phyloP scores from a whole-genome alignment of 352 stramenopile genomes.

The Elongisporangium prolatum region DNA sequence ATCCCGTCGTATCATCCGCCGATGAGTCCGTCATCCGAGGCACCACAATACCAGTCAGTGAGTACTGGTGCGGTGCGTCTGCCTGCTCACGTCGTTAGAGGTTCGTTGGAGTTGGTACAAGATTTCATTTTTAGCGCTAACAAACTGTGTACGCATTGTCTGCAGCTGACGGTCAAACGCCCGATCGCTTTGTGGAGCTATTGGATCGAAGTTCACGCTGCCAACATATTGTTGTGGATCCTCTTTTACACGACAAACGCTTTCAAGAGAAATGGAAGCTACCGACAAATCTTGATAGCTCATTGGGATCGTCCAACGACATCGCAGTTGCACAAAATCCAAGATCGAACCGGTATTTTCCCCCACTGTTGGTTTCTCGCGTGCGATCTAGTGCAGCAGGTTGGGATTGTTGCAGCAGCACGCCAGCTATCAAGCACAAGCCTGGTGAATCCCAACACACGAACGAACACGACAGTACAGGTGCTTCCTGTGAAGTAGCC shows the following conservation, averaged over 20 bases:
- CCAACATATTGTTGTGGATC: slow-evolving; percentile 51
- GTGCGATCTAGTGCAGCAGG: slow-evolving; percentile 16
- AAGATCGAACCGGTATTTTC: slow-evolving; percentile 44
- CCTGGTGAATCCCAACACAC: too few species aligned
- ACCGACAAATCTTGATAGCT: slow-evolving; percentile 4
- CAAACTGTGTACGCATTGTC: neutral
- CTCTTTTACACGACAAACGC: slow-evolving; percentile 39
- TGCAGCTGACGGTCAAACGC: slow-evolving; percentile 13
- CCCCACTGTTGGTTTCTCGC: slow-evolving; percentile 43
- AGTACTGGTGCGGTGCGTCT: neutral
- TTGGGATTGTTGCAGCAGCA: slow-evolving; percentile 5
- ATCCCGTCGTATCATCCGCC: neutral
- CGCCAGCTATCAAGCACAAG: slow-evolving; percentile 10
- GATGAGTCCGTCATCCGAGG: neutral
- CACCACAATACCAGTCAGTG: neutral
- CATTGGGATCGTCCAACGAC: slow-evolving; percentile 27
- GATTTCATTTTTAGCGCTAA: neutral
- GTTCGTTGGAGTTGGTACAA: neutral
- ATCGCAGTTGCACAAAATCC: slow-evolving; percentile 34
- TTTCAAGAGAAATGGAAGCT: slow-evolving; percentile 64
- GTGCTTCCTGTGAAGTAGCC: too few species aligned
- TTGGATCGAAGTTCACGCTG: slow-evolving; percentile 43
- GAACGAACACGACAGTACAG: too few species aligned
- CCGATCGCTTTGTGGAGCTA: slow-evolving; percentile 53
- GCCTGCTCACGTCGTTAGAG: neutral